Evolutionary conservation across 108 stramenopile species (phyloP).

Genomic region (Skeletonema grethae): DNA sequence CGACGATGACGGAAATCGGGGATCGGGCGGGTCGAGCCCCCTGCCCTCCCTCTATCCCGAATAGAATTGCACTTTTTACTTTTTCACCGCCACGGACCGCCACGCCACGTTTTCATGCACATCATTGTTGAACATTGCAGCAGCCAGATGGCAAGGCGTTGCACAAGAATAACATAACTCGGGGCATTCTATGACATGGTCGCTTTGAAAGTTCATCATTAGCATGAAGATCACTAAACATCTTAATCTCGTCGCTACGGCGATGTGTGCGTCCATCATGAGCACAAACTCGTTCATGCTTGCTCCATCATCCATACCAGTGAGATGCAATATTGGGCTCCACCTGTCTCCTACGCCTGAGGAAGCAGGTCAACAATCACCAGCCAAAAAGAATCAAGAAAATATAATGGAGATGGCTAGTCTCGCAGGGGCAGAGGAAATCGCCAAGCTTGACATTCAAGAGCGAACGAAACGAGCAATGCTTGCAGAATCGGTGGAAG

Average conservation of each 20-base stretch:
- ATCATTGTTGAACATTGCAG: not conserved
- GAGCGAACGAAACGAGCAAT: constrained; percentile 64
- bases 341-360: not conserved
- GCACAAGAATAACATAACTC: not conserved
- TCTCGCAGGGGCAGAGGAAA: constrained; percentile 21
- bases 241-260: not conserved
- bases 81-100: too few relatives aligned
- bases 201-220: not conserved
- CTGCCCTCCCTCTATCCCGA: too few relatives aligned
- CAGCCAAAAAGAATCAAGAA: constrained; percentile 22
- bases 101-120: too few relatives aligned
- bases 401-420: constrained; percentile 27
- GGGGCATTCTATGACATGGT: too few relatives aligned
- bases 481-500: constrained; percentile 64
- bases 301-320: not conserved
- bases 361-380: constrained; percentile 1
- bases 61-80: too few relatives aligned
- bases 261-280: not conserved
- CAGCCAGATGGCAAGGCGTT: too few relatives aligned
- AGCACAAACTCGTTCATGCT: not conserved
- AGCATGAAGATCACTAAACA: not conserved
- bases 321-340: not conserved
- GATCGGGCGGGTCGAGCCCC: too few relatives aligned
- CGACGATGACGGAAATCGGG: too few relatives aligned
- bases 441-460: constrained; percentile 23